Percentiles rank a stretch among this genome's conserved stretches.
Conservation (phyloP, 176 grass and related monocot genomes). For the Areca catechu region DNA sequence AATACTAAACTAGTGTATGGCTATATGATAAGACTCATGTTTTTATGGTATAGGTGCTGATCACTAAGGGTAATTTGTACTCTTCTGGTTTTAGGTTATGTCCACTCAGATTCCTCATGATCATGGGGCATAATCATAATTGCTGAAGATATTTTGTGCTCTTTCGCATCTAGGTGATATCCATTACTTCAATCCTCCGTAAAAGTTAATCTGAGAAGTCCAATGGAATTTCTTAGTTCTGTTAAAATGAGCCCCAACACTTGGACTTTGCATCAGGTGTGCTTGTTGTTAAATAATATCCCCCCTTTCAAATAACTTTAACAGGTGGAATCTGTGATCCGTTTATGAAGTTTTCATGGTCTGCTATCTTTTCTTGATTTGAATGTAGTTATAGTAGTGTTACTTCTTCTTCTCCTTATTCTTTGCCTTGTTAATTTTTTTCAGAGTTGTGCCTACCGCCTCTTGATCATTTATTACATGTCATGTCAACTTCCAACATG, state of each 20-base stretch:
- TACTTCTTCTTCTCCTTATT: no score
- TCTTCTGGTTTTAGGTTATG: not conserved
- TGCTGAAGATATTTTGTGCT: slow-evolving; percentile 6
- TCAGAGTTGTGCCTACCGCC: no score
- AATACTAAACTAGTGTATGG: not conserved
- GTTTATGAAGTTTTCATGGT: no score
- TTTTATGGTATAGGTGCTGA: not conserved
- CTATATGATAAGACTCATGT: no score
- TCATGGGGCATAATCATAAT: slow-evolving; percentile 1
- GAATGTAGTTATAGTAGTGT: no score
- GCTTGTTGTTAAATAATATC: not conserved
- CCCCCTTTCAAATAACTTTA: not conserved
- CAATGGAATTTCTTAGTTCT: not conserved
- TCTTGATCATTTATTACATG: no score
- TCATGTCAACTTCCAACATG: no score
- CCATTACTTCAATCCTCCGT: not conserved
- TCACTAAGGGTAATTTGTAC: not conserved
- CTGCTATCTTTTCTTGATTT: no score
- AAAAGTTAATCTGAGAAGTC: no score
- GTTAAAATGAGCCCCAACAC: not conserved
- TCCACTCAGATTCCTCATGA: not conserved
- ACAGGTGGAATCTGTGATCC: not conserved
- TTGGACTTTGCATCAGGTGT: not conserved
- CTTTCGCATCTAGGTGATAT: not conserved
- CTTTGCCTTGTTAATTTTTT: no score